Conservation (phyloP, 805 yeast species). For the Ogataea siamensis region DNA sequence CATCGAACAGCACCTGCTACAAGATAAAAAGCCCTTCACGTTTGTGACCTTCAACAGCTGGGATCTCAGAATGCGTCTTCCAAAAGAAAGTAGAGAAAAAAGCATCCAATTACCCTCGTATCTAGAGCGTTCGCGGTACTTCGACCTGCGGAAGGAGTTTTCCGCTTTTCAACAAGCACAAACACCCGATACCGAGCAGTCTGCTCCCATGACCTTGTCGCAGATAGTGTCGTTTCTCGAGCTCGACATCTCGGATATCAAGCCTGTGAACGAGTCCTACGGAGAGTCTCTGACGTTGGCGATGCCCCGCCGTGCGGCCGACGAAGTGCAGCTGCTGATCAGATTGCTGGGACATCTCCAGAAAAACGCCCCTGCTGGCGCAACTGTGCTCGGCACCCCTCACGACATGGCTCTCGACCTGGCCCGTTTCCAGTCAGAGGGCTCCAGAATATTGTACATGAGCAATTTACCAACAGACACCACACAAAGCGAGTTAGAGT, state of each 20-base stretch:
- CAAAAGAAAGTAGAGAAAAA: constrained; percentile 79
- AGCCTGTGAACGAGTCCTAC: constrained; percentile 15
- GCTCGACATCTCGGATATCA: constrained; percentile 21
- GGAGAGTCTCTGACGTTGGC: constrained; percentile 22
- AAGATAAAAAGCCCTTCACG: constrained; percentile 50
- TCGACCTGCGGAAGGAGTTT: constrained; percentile 75
- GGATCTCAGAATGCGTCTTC: constrained; percentile 74
- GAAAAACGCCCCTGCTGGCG: constrained; percentile 40
- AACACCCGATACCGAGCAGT: constrained; percentile 46
- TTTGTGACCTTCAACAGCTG: constrained; percentile 65
- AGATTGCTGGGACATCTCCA: constrained; percentile 46
- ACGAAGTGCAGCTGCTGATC: constrained; percentile 45
- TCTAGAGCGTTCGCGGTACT: constrained; percentile 70
- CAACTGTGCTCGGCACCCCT: constrained; percentile 66
- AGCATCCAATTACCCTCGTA: constrained; percentile 69
- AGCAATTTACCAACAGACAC: constrained; percentile 82
- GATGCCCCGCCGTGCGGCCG: constrained; percentile 42
- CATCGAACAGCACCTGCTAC: constrained; percentile 43
- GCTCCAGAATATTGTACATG: constrained; percentile 74
- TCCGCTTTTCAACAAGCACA: constrained; percentile 62
- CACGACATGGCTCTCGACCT: constrained; percentile 76
- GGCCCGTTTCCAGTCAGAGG: constrained; percentile 61
- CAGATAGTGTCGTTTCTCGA: constrained; percentile 24
- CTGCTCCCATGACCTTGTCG: constrained; percentile 21
- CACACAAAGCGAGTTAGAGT: constrained; percentile 85